phyloP scores from a whole-genome alignment of 139 green algal species.

The Picochlorum sp. region DNA sequence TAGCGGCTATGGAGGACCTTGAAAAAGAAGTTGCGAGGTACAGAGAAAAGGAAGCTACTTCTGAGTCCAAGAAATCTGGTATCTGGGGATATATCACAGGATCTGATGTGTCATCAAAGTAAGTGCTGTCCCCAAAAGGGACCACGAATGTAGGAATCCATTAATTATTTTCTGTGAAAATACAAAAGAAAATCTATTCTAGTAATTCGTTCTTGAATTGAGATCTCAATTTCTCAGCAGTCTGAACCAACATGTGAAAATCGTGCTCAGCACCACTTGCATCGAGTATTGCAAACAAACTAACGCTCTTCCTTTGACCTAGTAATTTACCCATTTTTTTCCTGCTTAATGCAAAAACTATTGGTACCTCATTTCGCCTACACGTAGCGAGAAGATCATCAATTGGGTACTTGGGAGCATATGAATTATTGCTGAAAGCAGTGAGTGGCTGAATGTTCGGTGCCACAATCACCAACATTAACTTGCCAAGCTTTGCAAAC shows the following conservation, averaged over 20 bases:
- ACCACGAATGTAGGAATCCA: not conserved
- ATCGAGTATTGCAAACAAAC: constrained; percentile 24
- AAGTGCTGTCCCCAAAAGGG: not conserved
- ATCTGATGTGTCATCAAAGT: not conserved
- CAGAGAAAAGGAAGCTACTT: not conserved
- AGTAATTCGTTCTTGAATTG: too few relatives aligned
- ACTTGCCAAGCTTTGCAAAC: constrained; percentile 38
- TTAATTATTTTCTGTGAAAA: not conserved
- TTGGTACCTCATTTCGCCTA: not conserved
- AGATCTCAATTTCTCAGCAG: not conserved
- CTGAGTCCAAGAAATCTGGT: constrained; percentile 4
- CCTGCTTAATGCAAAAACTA: constrained; percentile 24
- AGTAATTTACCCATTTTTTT: constrained; percentile 22
- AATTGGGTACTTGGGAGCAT: not conserved
- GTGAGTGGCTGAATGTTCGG: constrained; percentile 57
- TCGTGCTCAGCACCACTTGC: constrained; percentile 4
- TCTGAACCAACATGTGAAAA: not conserved
- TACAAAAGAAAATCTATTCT: not conserved
- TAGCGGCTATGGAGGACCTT: constrained; percentile 25
- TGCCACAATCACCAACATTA: constrained; percentile 49
- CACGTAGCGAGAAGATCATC: not conserved
- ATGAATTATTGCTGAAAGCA: constrained; percentile 20
- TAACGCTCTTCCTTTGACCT: constrained; percentile 19
- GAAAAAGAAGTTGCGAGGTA: constrained; percentile 28
- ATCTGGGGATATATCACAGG: constrained; percentile 29